Conservation (phyloP, 345 rosid genomes). For the Populus simonii region DNA sequence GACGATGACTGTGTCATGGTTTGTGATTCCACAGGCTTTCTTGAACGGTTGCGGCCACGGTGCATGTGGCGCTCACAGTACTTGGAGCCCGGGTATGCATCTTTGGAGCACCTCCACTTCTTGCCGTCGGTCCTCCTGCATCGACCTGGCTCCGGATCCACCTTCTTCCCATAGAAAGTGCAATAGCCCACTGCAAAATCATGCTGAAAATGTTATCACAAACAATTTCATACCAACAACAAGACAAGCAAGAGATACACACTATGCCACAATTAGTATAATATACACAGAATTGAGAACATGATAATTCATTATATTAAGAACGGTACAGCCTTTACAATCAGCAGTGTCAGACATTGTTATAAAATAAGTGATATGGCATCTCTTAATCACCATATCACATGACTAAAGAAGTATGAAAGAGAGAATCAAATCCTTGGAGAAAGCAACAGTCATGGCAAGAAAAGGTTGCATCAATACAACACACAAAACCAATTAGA, state of each 20-base stretch:
- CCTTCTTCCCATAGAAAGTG: conserved; percentile 49
- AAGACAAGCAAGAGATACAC: conserved; percentile 1
- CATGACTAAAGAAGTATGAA: conserved; percentile 17
- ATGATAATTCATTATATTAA: neutral
- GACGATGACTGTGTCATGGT: conserved; percentile 47
- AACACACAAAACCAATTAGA: neutral
- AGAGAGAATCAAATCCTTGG: conserved; percentile 10
- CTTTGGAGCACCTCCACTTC: conserved; percentile 45
- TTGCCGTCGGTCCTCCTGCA: conserved; percentile 39
- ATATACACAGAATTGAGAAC: neutral
- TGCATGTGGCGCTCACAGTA: conserved; percentile 99
- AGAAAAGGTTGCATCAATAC: neutral
- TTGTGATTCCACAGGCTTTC: conserved; percentile 99
- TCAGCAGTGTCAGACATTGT: conserved; percentile 3
- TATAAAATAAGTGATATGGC: conserved; percentile 11
- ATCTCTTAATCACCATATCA: conserved; percentile 24
- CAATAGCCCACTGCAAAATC: conserved; percentile 46
- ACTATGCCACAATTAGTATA: neutral
- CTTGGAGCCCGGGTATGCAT: conserved; percentile 60
- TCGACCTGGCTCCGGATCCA: conserved; percentile 32
- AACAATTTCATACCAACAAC: neutral
- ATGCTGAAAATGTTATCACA: conserved; percentile 9
- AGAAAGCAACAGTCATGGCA: neutral
- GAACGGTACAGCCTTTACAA: neutral
- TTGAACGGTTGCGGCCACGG: conserved; percentile 99